A percentile compares a stretch with the other conserved stretches of the same genome.
phyloP scores from a whole-genome alignment of 768 basidiomycete species.

The Suillus weaverae region DNA sequence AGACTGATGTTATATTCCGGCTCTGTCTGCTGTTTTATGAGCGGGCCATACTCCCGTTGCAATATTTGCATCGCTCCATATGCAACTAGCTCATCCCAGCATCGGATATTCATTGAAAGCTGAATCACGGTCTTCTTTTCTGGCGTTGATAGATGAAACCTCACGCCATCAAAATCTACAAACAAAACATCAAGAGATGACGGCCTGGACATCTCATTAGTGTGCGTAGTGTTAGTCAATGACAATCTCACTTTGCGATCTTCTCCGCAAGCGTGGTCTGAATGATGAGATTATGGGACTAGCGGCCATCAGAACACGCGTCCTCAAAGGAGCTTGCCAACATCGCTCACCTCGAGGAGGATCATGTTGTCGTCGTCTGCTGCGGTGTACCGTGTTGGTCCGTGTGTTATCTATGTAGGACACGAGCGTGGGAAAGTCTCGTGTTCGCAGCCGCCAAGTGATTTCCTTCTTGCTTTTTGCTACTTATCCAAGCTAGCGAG shows the following conservation, averaged over 20 bases:
- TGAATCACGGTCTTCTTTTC: slow-evolving; percentile 78
- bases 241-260: slow-evolving; percentile 66
- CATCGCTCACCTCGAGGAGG: slow-evolving; percentile 67
- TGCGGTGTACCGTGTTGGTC: slow-evolving; percentile 3
- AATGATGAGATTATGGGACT: slow-evolving; percentile 94
- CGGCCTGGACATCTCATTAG: slow-evolving; percentile 55
- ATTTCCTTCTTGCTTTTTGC: slow-evolving; percentile 21
- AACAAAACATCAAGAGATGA: slow-evolving; percentile 92
- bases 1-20: slow-evolving; percentile 89
- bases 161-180: slow-evolving; percentile 96
- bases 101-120: slow-evolving; percentile 95
- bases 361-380: slow-evolving; percentile 53
- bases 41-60: slow-evolving; percentile 76
- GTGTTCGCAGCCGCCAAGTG: slow-evolving; percentile 9
- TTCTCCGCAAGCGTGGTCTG: slow-evolving; percentile 88
- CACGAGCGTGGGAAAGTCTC: slow-evolving; percentile 27
- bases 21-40: slow-evolving; percentile 69
- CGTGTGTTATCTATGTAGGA: slow-evolving; percentile 10
- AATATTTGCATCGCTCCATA: slow-evolving; percentile 86
- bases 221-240: slow-evolving; percentile 8
- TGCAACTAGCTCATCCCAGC: slow-evolving; percentile 90
- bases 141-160: slow-evolving; percentile 90
- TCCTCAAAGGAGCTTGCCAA: background rate
- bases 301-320: slow-evolving; percentile 8
- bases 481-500: slow-evolving; percentile 18